Base-by-base conservation (phyloP, 805 yeast species). In the Saccharomycodes ludwigii region DNA sequence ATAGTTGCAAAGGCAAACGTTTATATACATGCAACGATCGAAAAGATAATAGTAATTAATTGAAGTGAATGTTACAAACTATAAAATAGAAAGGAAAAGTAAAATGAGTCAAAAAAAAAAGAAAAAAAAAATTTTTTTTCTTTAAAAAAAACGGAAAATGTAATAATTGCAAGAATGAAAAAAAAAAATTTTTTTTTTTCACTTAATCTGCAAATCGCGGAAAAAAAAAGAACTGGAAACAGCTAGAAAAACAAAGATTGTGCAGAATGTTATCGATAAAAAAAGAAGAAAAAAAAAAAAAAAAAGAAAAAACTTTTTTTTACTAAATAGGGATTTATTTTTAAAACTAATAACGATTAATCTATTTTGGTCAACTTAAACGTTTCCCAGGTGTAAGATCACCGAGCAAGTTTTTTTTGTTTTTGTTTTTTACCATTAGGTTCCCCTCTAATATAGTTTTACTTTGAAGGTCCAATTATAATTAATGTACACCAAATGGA, bases 231-330 rank as follows among this genome's bases (percentile, higher is more conserved):
- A 14, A 5, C 10, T 24, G 15, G 13, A 17, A 24, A 24, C 12
- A 14, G 18, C 11, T 8, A 16, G 15, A 16, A 12, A 11, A 8
- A 13, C 15, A 19, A 25, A 25, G 15, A 18, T 25, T 25, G 28
- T 3, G 13, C 11, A 16, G 28, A 14, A 13, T 14, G 18, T 11
- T 16, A n/a, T 18, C n/a, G 18, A 7, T 7, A 15, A 25, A 19
- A 25, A 25, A 25, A 25, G 15, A 16, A 16, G 28, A 18, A 25
- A 25, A 25, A 24, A 25, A 25, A 18, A 18, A 18, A 15, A 18
- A 19, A 18, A 18, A 19, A 16, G 28, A 18, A 19, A 19, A 18
- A 25, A 12, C 17, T 14, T 16, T 13, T 11, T 25, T 7, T 14
- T 6, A 25, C 8, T 11, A 7, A 25, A 14, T 16, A 13, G 7